These are phyloP conservation scores for Penicillium italicum DNA, from an alignment of 2,329 filamentous ascomycete species.

Conservation along the genomic window DNA sequence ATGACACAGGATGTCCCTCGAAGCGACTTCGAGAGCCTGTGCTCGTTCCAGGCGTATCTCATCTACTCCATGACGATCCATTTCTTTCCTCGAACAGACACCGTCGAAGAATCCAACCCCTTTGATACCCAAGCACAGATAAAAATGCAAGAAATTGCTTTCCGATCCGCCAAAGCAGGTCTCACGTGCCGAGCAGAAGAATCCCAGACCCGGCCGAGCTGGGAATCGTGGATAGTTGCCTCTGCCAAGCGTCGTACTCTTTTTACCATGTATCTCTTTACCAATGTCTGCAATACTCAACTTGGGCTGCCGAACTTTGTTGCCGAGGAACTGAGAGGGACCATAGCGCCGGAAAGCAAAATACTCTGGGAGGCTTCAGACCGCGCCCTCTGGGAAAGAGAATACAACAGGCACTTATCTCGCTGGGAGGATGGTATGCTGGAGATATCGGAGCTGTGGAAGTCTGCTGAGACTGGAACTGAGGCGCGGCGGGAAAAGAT, in stretches of 20 bases:
- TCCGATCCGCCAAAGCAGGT: constrained; percentile 38
- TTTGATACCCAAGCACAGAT: constrained; percentile 44
- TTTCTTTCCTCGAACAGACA: constrained; percentile 35
- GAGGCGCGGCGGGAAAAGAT: constrained; percentile 38
- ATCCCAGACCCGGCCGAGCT: constrained; percentile 40
- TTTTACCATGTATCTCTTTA: constrained; percentile 54
- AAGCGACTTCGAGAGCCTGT: constrained; percentile 36
- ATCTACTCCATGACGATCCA: constrained; percentile 52
- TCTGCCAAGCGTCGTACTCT: constrained; percentile 53
- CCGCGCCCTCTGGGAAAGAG: constrained; percentile 42
- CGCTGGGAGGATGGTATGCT: constrained; percentile 45
- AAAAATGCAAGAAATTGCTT: constrained; percentile 52
- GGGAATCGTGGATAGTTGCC: constrained; percentile 54
- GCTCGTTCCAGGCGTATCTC: constrained; percentile 53
- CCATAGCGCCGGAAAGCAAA: constrained; percentile 45
- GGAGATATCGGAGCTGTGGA: constrained; percentile 53
- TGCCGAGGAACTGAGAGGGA: constrained; percentile 47
- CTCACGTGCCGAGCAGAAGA: constrained; percentile 47
- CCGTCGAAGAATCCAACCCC: constrained; percentile 26
- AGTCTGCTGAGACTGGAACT: constrained; percentile 34
- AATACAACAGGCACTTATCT: constrained; percentile 44
- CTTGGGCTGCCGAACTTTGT: constrained; percentile 48
- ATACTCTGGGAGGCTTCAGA: constrained; percentile 44
- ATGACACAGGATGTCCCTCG: constrained; percentile 9
- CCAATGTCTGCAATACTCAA: constrained; percentile 47